phyloP scores from a whole-genome alignment of 2,329 filamentous ascomycete genomes.

The Domatiomyces catenatus region DNA sequence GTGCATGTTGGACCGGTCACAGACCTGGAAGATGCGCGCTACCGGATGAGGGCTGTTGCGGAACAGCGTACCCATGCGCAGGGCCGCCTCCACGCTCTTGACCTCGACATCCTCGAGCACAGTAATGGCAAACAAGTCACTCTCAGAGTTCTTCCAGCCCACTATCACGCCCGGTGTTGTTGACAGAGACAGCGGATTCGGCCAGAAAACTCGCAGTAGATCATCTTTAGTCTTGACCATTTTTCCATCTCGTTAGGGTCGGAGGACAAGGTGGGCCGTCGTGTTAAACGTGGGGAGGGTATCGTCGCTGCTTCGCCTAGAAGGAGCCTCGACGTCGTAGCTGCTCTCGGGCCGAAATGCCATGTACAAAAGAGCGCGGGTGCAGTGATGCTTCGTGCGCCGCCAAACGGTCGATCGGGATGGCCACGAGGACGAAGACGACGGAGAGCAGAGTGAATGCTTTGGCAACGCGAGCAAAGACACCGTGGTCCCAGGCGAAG shows the following conservation, averaged over 20 bases:
- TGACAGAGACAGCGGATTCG: constrained; percentile 62
- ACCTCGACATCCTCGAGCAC: constrained; percentile 86
- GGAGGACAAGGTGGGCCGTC: not conserved
- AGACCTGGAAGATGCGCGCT: constrained; percentile 66
- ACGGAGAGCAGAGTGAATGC: constrained; percentile 70
- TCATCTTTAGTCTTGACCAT: constrained; percentile 55
- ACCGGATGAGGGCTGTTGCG: constrained; percentile 68
- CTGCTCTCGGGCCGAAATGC: constrained; percentile 90
- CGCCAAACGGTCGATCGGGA: constrained; percentile 74
- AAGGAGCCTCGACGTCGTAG: constrained; percentile 88
- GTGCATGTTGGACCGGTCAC: constrained; percentile 66
- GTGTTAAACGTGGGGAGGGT: constrained; percentile 1
- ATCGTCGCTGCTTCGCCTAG: constrained; percentile 31
- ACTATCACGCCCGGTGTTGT: constrained; percentile 71
- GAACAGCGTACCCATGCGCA: constrained; percentile 69
- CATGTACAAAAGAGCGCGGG: constrained; percentile 59
- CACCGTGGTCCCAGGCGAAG: constrained; percentile 97
- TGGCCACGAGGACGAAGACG: constrained; percentile 67
- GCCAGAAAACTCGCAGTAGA: constrained; percentile 98
- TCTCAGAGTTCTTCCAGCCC: constrained; percentile 84
- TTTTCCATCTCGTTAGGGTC: constrained; percentile 36
- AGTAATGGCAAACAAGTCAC: constrained; percentile 80
- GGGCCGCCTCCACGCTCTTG: constrained; percentile 70
- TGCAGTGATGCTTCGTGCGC: constrained; percentile 65
- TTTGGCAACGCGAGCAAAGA: constrained; percentile 76